Conservation (phyloP, 2,329 filamentous ascomycete species). For the Stagonosporopsis vannaccii region DNA sequence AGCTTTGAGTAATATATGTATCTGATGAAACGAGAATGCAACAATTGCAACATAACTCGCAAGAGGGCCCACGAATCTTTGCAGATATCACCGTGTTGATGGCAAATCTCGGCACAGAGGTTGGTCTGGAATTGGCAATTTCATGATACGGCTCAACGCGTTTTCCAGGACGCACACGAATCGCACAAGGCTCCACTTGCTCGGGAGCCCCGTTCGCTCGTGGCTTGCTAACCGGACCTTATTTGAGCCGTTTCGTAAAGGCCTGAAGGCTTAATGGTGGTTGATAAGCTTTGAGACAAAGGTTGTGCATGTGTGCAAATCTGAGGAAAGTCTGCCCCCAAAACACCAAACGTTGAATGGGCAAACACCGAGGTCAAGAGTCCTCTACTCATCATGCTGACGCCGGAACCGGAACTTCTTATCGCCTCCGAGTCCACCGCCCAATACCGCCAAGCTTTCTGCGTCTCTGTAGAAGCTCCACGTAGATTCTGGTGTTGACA, state of each 20-base stretch:
- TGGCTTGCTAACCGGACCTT: constrained; percentile 17
- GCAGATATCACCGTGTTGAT: background rate
- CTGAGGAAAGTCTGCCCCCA: background rate
- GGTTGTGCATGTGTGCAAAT: background rate
- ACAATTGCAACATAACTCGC: constrained; percentile 1
- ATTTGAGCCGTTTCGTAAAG: constrained; percentile 15
- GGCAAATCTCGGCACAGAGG: constrained; percentile 6
- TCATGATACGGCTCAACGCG: constrained; percentile 19
- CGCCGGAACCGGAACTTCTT: constrained; percentile 4
- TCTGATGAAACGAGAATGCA: background rate
- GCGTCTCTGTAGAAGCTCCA: background rate
- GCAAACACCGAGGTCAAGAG: background rate
- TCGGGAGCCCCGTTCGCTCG: constrained; percentile 29
- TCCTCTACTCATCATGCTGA: background rate
- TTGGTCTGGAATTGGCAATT: constrained; percentile 17
- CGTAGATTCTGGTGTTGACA: background rate
- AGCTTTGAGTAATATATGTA: constrained; percentile 4
- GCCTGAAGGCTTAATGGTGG: constrained; percentile 3
- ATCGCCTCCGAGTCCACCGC: constrained; percentile 3
- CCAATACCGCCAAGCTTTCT: background rate
- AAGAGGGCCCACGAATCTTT: background rate
- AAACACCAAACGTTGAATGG: background rate
- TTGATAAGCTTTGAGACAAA: constrained; percentile 8
- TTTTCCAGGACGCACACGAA: constrained; percentile 27
- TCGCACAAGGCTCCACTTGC: constrained; percentile 24